Base-by-base conservation (phyloP, 495 filamentous ascomycete genomes). In the Hypomontagnella submonticulosa region DNA sequence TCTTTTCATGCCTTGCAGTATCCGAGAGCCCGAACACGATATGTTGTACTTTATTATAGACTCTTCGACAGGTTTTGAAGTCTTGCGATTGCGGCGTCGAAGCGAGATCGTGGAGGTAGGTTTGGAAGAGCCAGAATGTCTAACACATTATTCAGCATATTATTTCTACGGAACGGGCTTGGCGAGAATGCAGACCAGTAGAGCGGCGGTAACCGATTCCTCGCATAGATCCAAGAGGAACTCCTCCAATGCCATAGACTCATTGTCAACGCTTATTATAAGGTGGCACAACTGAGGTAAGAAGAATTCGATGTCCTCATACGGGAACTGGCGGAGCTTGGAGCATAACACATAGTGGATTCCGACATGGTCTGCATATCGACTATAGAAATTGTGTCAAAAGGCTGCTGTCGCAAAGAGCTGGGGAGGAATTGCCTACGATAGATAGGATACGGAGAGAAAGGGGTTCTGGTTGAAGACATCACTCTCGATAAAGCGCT, bases 121-220 rank as follows among this genome's bases (percentile, higher is more conserved):
- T 91, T 76, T 92, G 90, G 77, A 92, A 90, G 52, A 91, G 81
- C 89, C 89, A 92, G 75, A 92, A 92, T 30, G 90, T 92, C 89
- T 92, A 76, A 57, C 59, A 16, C 36, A 51, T 56, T 58, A 66
- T 48, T 73, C 60, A 73, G 71, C 50, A 60, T 57, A 19, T 41
- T 30, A 32, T 32, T 57, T 33, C 16, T 27, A 36, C 1, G 30
- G 23, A 16, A 38, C 43, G 20, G n/a, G 46, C 49, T 65, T 40
- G 66, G 38, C 16, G 36, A 11, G 41, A 38, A 59, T 67, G 72
- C 86, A 69, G 75, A 91, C 89, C 79, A 92, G 80, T 62, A 92
- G 76, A 44, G 89, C 90, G 42, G 87, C 89, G 67, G 89, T 91
- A 60, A 90, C 89, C 6, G 89, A 91, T 77, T 91, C 88, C 72